Conservation (phyloP, 768 basidiomycete genomes). For the Dacryopinax primogenitus region DNA sequence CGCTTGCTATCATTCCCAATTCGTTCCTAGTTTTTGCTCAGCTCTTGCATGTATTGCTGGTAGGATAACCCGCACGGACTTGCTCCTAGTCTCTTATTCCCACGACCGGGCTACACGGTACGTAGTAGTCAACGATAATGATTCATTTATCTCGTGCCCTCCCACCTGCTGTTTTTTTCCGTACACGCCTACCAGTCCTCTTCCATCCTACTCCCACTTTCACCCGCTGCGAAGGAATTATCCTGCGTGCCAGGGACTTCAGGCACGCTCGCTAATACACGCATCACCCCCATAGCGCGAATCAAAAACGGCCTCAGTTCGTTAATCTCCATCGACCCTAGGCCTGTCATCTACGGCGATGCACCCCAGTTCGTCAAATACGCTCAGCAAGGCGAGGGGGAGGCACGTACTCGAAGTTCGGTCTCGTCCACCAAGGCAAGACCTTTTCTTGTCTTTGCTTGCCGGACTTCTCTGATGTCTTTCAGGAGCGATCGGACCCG, state of each 20-base stretch:
- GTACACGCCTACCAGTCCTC: background rate
- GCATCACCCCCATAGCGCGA: constrained; percentile 62
- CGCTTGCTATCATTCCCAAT: background rate
- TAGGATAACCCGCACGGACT: constrained; percentile 9
- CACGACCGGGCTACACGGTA: background rate
- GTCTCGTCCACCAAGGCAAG: constrained; percentile 66
- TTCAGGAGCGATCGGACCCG: constrained; percentile 75
- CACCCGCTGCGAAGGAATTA: background rate
- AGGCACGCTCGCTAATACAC: constrained; percentile 34
- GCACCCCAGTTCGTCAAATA: background rate
- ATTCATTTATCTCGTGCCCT: background rate
- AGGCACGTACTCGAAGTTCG: constrained; percentile 53
- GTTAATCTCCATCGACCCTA: constrained; percentile 86
- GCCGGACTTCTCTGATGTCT: constrained; percentile 89
- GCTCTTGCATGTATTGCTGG: background rate
- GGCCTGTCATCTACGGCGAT: constrained; percentile 53
- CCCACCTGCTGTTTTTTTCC: background rate
- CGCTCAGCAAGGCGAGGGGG: background rate
- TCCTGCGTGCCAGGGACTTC: background rate
- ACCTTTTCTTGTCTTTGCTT: constrained; percentile 85
- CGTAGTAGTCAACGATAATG: background rate
- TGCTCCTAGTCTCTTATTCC: too few species aligned
- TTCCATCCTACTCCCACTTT: too few species aligned
- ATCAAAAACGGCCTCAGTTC: constrained; percentile 84
- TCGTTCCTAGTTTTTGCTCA: background rate